These are phyloP conservation scores for Tanacetum coccineum DNA, from an alignment of 129 eudicot species.

Conservation along the genomic window DNA sequence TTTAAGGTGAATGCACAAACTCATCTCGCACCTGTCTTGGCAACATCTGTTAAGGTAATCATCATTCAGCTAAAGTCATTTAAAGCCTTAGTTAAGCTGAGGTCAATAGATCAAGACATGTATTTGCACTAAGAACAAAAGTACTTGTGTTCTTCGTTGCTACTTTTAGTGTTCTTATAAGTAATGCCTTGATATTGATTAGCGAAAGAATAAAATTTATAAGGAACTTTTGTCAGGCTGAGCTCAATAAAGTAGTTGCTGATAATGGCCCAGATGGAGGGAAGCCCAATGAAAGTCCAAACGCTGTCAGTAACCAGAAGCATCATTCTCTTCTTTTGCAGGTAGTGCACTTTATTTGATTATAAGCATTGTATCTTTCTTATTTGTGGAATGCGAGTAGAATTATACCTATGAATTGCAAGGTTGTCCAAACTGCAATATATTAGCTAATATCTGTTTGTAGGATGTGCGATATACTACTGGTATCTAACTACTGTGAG, in stretches of 20 bases:
- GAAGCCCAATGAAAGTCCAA: conserved; percentile 32
- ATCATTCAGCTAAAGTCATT: neutral
- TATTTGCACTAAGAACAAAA: neutral
- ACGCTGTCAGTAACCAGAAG: conserved; percentile 35
- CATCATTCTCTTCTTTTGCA: conserved; percentile 91
- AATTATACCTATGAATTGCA: neutral
- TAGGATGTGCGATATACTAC: neutral
- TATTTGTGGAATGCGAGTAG: neutral
- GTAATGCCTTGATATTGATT: neutral
- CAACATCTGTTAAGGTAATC: conserved; percentile 82
- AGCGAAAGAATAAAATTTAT: neutral
- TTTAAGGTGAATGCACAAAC: conserved; percentile 85
- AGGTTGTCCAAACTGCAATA: conserved; percentile 1
- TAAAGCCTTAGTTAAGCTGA: too few species aligned
- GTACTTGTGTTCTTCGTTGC: too few species aligned
- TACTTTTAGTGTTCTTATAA: too few species aligned
- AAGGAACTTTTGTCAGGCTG: conserved; percentile 47
- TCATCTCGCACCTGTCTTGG: conserved; percentile 93
- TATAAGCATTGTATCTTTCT: neutral
- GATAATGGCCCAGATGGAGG: conserved; percentile 44
- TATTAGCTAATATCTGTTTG: conserved; percentile 4
- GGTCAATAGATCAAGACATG: too few species aligned
- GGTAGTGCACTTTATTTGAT: conserved; percentile 31
- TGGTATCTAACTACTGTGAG: too few species aligned
- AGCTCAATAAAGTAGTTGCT: conserved; percentile 56